Base-by-base conservation (phyloP, 2,329 filamentous ascomycete species). In the Tympanopsis confertula region DNA sequence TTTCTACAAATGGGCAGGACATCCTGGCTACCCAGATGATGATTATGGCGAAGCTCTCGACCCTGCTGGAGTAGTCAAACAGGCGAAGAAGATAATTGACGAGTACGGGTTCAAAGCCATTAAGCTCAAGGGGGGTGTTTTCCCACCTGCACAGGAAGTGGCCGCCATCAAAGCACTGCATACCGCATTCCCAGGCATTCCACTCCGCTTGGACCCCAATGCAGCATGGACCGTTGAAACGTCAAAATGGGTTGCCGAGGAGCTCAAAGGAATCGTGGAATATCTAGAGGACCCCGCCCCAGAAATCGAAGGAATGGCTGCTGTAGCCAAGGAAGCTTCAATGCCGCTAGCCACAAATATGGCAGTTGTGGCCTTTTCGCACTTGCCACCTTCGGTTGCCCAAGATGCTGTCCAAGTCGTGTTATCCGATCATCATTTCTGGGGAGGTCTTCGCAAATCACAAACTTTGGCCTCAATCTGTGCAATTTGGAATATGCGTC, bases 291-390 rank as follows among this genome's bases (percentile, higher is more conserved):
- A 63, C 35, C 61, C 61, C 1, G 52, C 61, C 1, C 50, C 52
- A 0, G 61, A 55, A 20, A 62, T 63, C 7, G 57, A 58, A 12
- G 61, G 61, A 5, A 63, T 63, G 60, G 59, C 60, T 1, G 58
- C 60, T 5, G 60, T 63, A 1, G 61, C 61, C 0, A 53, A 52
- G 19, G 54, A 57, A 20, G 56, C 60, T 1, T 42, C 52, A 0
- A 63, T 63, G 61, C 61, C 61, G 1, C 45, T 63, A 2, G 61
- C 61, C 2, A 63, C 60, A 0, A 63, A 63, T 36, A 63, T 63
- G 59, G 59, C 60, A 3, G 60, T 63, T 1, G 59, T 63, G 0
- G 56, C 61, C 2, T 63, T 63, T 22, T 29, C 43, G 2, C 60
- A 63, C 22, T 52, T 63, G 2, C 60, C 59, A 1, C 40, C 55